phyloP scores from a whole-genome alignment of 495 filamentous ascomycete genomes.

The Penicillium steckii region DNA sequence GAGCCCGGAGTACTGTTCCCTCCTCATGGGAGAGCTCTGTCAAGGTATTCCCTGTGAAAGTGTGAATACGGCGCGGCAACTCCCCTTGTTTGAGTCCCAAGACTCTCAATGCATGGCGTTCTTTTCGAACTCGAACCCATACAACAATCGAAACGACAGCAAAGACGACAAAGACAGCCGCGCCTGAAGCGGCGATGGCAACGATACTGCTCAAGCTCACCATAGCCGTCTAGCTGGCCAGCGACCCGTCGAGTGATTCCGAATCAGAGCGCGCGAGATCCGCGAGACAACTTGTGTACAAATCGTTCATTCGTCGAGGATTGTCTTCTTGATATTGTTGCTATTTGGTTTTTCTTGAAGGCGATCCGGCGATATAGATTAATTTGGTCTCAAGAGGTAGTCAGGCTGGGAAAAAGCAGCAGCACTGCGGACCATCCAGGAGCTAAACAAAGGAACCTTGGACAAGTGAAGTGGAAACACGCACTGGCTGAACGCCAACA shows the following conservation, averaged over 20 bases:
- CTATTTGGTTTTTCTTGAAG: neutral
- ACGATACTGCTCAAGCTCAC: conserved; percentile 35
- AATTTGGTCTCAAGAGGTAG: neutral
- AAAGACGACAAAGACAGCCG: conserved; percentile 37
- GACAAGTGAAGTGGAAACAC: conserved; percentile 11
- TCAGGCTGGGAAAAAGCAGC: neutral
- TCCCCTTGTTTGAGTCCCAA: conserved; percentile 25
- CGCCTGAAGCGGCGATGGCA: conserved; percentile 43
- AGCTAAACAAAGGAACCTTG: conserved; percentile 13
- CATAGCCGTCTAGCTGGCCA: conserved; percentile 28
- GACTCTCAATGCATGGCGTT: conserved; percentile 33
- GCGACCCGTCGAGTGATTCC: neutral
- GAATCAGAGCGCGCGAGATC: conserved; percentile 5
- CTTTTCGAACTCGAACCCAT: conserved; percentile 41
- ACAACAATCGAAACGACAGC: conserved; percentile 35
- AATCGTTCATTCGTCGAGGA: conserved; percentile 8
- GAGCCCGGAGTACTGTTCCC: conserved; percentile 32
- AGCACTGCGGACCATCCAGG: conserved; percentile 3
- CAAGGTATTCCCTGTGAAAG: conserved; percentile 32
- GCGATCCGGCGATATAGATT: neutral
- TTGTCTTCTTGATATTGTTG: neutral
- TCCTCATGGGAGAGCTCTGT: conserved; percentile 38
- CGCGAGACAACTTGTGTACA: neutral
- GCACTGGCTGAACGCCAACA: conserved; percentile 4
- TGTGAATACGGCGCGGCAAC: conserved; percentile 23